phyloP scores from a whole-genome alignment of 208 protist species.

The Tritrichomonas foetus region DNA sequence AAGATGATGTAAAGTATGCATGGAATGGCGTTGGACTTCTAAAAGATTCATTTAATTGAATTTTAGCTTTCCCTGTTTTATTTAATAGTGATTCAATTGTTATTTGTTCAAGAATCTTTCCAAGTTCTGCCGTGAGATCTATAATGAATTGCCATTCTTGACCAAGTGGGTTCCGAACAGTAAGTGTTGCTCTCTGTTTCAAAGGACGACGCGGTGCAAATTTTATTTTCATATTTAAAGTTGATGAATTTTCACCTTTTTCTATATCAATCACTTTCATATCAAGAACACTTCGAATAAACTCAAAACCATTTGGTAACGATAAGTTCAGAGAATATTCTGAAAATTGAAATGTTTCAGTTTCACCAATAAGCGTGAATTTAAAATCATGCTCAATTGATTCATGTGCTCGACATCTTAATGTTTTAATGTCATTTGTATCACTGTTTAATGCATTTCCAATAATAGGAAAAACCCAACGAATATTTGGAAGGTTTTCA shows the following conservation, averaged over 20 bases:
- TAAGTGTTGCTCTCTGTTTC: neutral
- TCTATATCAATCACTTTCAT: neutral
- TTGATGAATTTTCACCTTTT: neutral
- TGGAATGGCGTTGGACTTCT: neutral
- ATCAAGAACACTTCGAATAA: neutral
- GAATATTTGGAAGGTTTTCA: neutral
- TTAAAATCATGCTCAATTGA: neutral
- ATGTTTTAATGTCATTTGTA: neutral
- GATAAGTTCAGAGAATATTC: neutral
- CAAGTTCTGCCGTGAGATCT: neutral
- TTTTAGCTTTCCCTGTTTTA: neutral
- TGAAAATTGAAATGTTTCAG: neutral
- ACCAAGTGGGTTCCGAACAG: neutral
- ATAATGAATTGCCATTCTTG: slow-evolving; percentile 26
- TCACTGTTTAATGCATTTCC: neutral
- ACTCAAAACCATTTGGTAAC: neutral
- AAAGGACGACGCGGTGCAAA: neutral
- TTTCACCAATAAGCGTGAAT: neutral
- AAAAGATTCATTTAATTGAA: neutral
- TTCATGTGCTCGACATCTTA: neutral
- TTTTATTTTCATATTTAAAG: neutral
- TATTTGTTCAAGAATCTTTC: neutral
- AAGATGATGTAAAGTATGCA: neutral
- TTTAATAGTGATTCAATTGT: neutral
- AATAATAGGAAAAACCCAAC: slow-evolving; percentile 23